These are phyloP conservation scores for Pseudoperonospora humuli DNA, from an alignment of 352 stramenopile genomes.

Conservation along the genomic window DNA sequence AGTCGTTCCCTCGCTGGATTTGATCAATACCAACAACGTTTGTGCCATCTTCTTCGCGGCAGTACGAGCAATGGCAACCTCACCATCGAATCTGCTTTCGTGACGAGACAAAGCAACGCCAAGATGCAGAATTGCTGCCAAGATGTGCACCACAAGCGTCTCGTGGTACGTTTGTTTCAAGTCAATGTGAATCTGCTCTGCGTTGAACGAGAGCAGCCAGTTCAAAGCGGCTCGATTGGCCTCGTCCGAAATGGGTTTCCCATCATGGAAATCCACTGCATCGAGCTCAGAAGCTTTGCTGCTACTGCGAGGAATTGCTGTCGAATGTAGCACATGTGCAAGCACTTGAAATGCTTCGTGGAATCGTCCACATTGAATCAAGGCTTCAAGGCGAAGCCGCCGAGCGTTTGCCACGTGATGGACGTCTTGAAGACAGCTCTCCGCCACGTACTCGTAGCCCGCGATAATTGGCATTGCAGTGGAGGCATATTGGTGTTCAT, in stretches of 20 bases:
- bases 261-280: slow-evolving; percentile 23
- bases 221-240: slow-evolving; percentile 23
- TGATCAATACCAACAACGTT: slow-evolving; percentile 15
- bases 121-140: slow-evolving; percentile 27
- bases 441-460: slow-evolving; percentile 41
- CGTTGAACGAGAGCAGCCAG: slow-evolving; percentile 28
- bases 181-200: slow-evolving; percentile 7
- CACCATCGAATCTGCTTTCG: slow-evolving; percentile 24
- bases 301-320: slow-evolving; percentile 10
- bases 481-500: slow-evolving; percentile 35
- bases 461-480: slow-evolving; percentile 50
- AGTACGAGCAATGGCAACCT: slow-evolving; percentile 11
- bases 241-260: slow-evolving; percentile 31
- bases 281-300: slow-evolving; percentile 1
- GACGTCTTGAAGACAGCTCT: slow-evolving; percentile 33
- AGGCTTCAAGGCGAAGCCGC: slow-evolving; percentile 38
- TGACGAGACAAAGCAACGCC: slow-evolving; percentile 19
- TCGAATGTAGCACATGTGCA: slow-evolving; percentile 19
- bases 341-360: slow-evolving; percentile 42
- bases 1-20: neutral
- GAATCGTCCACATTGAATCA: slow-evolving; percentile 44
- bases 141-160: slow-evolving; percentile 23
- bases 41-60: slow-evolving; percentile 28
- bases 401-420: slow-evolving; percentile 48
- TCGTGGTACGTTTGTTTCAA: slow-evolving; percentile 18